Evolutionary conservation across 2,329 filamentous ascomycete species (phyloP).

Genomic region (Neopestalotiopsis sp.): DNA sequence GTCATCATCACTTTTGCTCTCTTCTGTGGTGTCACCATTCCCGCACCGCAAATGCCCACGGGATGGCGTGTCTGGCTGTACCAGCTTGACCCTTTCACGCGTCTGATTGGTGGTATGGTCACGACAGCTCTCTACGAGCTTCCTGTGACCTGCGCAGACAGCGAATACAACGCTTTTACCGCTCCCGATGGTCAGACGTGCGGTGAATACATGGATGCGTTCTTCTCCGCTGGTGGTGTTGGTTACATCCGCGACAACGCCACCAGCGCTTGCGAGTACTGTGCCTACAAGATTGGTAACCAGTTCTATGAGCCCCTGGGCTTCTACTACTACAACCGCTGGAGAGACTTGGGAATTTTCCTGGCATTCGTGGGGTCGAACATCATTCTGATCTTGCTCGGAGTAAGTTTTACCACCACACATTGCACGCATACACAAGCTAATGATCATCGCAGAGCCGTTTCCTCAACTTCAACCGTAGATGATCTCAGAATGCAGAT

Average conservation of each 20-base stretch:
- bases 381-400: constrained; percentile 63
- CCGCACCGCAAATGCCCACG: constrained; percentile 75
- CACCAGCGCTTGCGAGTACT: constrained; percentile 77
- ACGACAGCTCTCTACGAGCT: constrained; percentile 76
- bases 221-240: constrained; percentile 70
- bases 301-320: constrained; percentile 76
- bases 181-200: constrained; percentile 72
- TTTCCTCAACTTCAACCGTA: constrained; percentile 60
- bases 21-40: constrained; percentile 88
- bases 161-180: constrained; percentile 72
- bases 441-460: constrained; percentile 45
- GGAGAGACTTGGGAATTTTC: constrained; percentile 85
- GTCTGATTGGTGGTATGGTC: constrained; percentile 80
- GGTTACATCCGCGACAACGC: constrained; percentile 75
- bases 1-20: constrained; percentile 82
- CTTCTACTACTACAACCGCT: constrained; percentile 71
- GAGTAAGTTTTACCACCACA: constrained; percentile 46
- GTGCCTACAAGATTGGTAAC: constrained; percentile 79
- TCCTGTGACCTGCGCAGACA: constrained; percentile 62
- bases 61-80: constrained; percentile 86
- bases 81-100: constrained; percentile 82
- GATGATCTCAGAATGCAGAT: constrained; percentile 36
- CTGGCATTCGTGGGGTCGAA: constrained; percentile 79
- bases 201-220: constrained; percentile 75
- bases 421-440: constrained; percentile 10